Base-by-base conservation (phyloP, 495 filamentous ascomycete genomes). In the Clohesyomyces aquaticus region DNA sequence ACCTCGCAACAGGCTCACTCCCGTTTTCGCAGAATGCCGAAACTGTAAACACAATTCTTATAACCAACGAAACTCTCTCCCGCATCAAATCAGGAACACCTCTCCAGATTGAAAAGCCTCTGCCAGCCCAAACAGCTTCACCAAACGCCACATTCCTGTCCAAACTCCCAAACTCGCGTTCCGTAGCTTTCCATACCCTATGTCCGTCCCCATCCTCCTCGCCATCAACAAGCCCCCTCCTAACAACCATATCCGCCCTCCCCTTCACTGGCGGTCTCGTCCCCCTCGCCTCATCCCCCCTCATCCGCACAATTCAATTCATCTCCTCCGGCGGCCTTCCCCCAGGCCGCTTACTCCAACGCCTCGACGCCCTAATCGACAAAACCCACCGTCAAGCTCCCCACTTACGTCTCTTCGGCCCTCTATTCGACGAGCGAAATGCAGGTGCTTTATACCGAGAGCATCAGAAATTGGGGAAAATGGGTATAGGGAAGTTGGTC, bases 341-440 rank as follows among this genome's bases (percentile, higher is more conserved):
- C 0, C 16, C 55, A 18, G 63, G 53, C 26, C 63, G 63, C 4
- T 51, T 66, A 14, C 57, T 66, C 25, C 63, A 66, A 28, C 63
- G 63, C 27, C 57, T 66, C 19, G 63, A 66, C 45, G 56, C 56
- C 2, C 58, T 66, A 42, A 46, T 66, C 19, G 56, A 66, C 8
- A 66, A 66, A 47, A 50, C 61, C 16, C 63, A 66, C 28, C 49
- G 51, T 10, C 63, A 66, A 3, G 22, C 49, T 3, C 63, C 63
- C 1, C 3, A 14, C 23, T 57, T 61, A 3, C 38, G 26, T 3
- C 56, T 66, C 26, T 66, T 66, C 51, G 63, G 63, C 19, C 63
- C 56, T 4, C 50, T 66, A 16, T 47, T 49, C 25, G 56, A 66
- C 9, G 4, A 29, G 27, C 19, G 22, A 1, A 49, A 66, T 22